Evolutionary conservation across 495 filamentous ascomycete species (phyloP).

Genomic region (Neurospora tetrasperma): DNA sequence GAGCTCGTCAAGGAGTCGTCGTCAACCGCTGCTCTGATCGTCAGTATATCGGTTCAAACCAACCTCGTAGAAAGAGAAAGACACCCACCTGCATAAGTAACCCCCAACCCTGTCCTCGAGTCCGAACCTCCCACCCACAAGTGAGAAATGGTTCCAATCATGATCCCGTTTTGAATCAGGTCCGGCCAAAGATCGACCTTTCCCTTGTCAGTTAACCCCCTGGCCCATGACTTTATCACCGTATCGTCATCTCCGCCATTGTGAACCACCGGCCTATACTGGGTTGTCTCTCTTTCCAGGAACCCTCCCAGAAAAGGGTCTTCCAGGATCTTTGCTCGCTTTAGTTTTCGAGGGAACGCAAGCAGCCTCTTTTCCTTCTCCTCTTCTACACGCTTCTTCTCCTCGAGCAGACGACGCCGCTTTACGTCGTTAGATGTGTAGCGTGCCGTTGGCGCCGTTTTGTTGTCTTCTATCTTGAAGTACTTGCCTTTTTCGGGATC

Average conservation of each 20-base stretch:
- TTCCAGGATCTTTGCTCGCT: background rate
- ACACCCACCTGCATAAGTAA: slow-evolving; percentile 22
- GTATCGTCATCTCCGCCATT: background rate
- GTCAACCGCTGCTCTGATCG: background rate
- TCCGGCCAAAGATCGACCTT: slow-evolving; percentile 1
- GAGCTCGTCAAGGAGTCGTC: slow-evolving; percentile 2
- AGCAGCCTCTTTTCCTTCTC: slow-evolving; percentile 13
- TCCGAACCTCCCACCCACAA: slow-evolving; percentile 20
- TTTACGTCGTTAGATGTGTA: slow-evolving; percentile 26
- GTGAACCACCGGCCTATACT: background rate
- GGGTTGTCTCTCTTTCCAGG: slow-evolving; percentile 6
- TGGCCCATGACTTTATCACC: slow-evolving; percentile 8
- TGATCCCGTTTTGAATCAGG: background rate
- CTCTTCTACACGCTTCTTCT: slow-evolving; percentile 2
- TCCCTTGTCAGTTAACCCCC: slow-evolving; percentile 14
- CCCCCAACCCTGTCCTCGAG: slow-evolving; percentile 14
- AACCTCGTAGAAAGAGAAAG: background rate
- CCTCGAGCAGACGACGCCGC: slow-evolving; percentile 24
- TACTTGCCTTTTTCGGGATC: slow-evolving; percentile 36
- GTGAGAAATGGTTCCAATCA: background rate
- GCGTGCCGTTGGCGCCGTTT: slow-evolving; percentile 31
- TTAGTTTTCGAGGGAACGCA: background rate
- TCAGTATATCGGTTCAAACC: background rate
- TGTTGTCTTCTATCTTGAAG: slow-evolving; percentile 33
- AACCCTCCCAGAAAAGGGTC: slow-evolving; percentile 8